Base-by-base conservation (phyloP, 768 basidiomycete genomes). In the Mycena sanguinolenta region DNA sequence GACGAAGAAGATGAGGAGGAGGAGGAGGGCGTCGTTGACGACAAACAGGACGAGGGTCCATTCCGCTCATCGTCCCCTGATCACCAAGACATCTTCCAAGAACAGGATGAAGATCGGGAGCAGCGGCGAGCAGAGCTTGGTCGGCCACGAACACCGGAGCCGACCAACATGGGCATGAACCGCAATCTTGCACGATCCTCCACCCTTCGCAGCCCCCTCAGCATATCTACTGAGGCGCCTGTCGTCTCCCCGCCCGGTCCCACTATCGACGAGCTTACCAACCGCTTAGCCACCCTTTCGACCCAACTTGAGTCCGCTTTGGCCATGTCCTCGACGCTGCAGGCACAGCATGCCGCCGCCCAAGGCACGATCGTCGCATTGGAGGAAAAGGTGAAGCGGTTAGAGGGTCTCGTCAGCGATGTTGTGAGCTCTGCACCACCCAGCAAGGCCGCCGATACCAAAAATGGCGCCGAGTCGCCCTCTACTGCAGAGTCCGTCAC, bases 81-180 rank as follows among this genome's bases (percentile, higher is more conserved):
- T n/a, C 65, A 58, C 16, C 55, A 55, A 30, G 70, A 71, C 30
- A 25, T 66, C 36, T 70, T 70, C 36, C 63, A 62, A 6, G 85
- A 86, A 28, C 79, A 81, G 27, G 77, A 80, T 46, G 88, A 89
- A 60, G 86, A 89, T 57, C 81, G 86, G 65, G 82, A 85, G 72
- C 83, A 89, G 66, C 83, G 87, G 65, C 82, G 82, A 54, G 86
- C 87, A 53, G 90, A 90, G 73, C 81, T 91, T 25, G 92, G 91
- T 2, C 85, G 94, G 49, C 95, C 94, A 4, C 84, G 87, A 9
- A 96, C 95, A 8, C 95, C 95, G 0, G 95, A 96, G 76, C 95
- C 94, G 6, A 89, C 88, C 14, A 84, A 83, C 57, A 87, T 87
- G 81, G 87, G 87, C 44, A 85, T 88, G 36, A 13, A 49, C 5